A percentile compares a stretch with the other conserved stretches of the same genome.
These are phyloP conservation scores for Melastoma candidum DNA, from an alignment of 441 rosid species.

Conservation along the genomic window DNA sequence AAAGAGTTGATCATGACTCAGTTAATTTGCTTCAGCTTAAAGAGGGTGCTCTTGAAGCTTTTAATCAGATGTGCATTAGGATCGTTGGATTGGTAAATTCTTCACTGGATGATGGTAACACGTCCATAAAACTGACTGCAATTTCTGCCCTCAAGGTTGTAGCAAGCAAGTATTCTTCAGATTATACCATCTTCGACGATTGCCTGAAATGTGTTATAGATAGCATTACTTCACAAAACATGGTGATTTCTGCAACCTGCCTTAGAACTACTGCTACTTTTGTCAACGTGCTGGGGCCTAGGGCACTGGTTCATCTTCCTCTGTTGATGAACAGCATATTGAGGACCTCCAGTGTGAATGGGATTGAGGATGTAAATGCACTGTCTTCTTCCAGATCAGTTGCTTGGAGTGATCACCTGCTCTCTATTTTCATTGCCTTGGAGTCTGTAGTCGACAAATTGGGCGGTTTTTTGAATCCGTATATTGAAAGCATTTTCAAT, in stretches of 20 bases:
- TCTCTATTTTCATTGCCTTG: constrained; percentile 57
- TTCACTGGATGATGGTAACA: constrained; percentile 36
- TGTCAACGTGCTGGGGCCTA: constrained; percentile 79
- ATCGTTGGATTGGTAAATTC: constrained; percentile 59
- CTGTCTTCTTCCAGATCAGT: constrained; percentile 14
- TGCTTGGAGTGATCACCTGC: constrained; percentile 28
- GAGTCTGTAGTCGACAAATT: constrained; percentile 90
- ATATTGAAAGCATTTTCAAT: constrained; percentile 62
- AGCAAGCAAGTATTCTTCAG: constrained; percentile 57
- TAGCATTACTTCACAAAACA: constrained; percentile 50
- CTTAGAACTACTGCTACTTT: constrained; percentile 71
- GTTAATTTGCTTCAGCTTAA: constrained; percentile 55
- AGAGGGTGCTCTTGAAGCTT: constrained; percentile 41
- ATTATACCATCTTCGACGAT: constrained; percentile 54
- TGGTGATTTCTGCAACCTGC: constrained; percentile 67
- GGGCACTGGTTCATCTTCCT: constrained; percentile 77
- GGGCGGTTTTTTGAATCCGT: constrained; percentile 89
- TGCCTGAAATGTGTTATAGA: constrained; percentile 62
- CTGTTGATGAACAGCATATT: constrained; percentile 60
- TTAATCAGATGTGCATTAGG: constrained; percentile 52
- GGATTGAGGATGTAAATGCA: constrained; percentile 18
- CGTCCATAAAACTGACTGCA: constrained; percentile 59
- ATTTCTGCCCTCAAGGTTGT: constrained; percentile 72
- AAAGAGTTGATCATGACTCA: constrained; percentile 23
- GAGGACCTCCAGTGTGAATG: constrained; percentile 22